Base-by-base conservation (phyloP, 805 yeast species). In the Saturnispora sekii region DNA sequence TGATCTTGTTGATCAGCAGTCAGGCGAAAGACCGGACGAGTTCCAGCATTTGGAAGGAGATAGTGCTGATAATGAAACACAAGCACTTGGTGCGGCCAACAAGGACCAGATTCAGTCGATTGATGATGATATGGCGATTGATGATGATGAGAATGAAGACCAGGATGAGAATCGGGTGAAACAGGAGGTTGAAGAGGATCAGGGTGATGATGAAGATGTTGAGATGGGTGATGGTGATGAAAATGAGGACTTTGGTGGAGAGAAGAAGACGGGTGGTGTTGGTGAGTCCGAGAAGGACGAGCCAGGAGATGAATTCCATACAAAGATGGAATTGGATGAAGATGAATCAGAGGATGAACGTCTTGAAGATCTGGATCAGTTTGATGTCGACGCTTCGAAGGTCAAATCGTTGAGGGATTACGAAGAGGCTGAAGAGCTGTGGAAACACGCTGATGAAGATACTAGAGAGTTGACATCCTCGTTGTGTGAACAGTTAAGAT, bases 1-100 rank as follows among this genome's bases (percentile, higher is more conserved):
- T 35, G 67, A 67, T 28, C 67, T 73, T 38, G 66, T 59, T 21
- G 79, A 79, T 10, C 72, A 75, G 43, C 65, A 68, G 18, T 78
- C 80, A 10, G 79, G 75, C 48, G 81, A 78, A 49, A 73, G 79
- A 41, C 89, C 94, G 0, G 95, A 87, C 57, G 95, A 87, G 55
- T 84, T 87, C 61, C 86, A 85, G 58, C 93, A 85, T 55, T 69
- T 82, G 41, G 86, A 84, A 34, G 89, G 88, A 40, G 89, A 81
- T 38, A 81, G 83, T 49, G 77, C 90, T 3, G 79, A 81, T 28
- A 70, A 67, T 45, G 89, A 85, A 41, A 85, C 95, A 0, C 97
- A 93, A 62, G 98, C 97, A 1, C 66, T 93, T 42, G 97, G 97
- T 17, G 80, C 89, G 37, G 95, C 96, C 5, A 77, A 78, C 48